Evolutionary conservation across 169 alveolate genomes (phyloP).

Genomic region (Plasmodium fragile): DNA sequence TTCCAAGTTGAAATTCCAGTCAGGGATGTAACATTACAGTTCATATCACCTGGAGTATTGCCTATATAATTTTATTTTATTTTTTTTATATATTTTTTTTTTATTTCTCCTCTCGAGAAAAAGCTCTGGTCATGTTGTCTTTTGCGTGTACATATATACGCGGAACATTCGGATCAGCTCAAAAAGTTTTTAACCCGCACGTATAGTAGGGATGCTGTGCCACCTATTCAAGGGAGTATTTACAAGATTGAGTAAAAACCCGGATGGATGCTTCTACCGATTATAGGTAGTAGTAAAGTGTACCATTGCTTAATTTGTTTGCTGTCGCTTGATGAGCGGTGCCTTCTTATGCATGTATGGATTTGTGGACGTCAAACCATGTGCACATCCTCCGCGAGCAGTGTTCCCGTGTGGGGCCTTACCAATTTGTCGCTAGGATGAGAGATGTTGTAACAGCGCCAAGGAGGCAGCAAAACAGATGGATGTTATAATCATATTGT

Average conservation of each 20-base stretch:
- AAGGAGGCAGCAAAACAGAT: constrained; percentile 22
- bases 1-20: constrained; percentile 8
- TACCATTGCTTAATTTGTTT: not conserved
- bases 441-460: not conserved
- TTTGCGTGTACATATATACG: not conserved
- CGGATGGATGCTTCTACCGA: not conserved
- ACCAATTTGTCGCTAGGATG: constrained; percentile 17
- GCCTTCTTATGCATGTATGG: not conserved
- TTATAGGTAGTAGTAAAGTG: not conserved
- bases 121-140: not conserved
- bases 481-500: constrained; percentile 2
- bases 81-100: constrained; percentile 10
- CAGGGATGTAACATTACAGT: not conserved
- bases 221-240: not conserved
- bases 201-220: not conserved
- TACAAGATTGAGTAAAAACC: not conserved
- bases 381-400: not conserved
- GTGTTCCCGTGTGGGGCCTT: not conserved
- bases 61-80: not conserved
- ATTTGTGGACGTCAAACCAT: not conserved
- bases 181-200: not conserved
- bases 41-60: not conserved
- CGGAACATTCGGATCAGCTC: not conserved
- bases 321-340: not conserved
- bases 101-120: not conserved